Conservation (phyloP, 805 yeast genomes). For the Ogataea nakhonphanomensis region DNA sequence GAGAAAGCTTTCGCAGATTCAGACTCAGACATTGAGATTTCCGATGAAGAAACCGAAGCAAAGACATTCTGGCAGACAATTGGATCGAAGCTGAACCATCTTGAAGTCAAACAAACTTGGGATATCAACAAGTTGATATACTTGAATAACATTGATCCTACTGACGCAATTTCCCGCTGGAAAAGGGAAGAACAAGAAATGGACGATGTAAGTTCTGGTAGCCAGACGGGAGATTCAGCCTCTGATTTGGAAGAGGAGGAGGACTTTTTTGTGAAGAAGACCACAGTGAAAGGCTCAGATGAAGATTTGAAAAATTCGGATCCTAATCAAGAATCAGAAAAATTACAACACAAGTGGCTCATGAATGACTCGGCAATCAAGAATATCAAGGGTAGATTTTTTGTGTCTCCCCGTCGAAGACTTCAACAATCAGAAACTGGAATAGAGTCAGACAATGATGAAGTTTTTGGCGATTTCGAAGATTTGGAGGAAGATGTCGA, state of each 20-base stretch:
- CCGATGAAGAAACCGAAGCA: constrained; percentile 28
- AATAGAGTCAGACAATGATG: constrained; percentile 43
- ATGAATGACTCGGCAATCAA: constrained; percentile 36
- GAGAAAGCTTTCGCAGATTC: too few species aligned
- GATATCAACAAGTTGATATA: constrained; percentile 79
- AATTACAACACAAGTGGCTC: constrained; percentile 44
- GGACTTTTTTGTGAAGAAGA: constrained; percentile 55
- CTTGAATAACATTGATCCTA: constrained; percentile 71
- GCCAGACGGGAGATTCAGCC: constrained; percentile 39
- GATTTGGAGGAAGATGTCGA: constrained; percentile 30
- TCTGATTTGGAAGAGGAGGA: constrained; percentile 42
- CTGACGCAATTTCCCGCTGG: constrained; percentile 73
- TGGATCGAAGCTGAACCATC: constrained; percentile 61
- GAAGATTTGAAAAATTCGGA: constrained; percentile 29
- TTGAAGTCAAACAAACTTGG: constrained; percentile 55
- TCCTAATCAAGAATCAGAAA: constrained; percentile 36
- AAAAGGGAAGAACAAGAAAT: constrained; percentile 47
- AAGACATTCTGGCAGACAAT: constrained; percentile 40
- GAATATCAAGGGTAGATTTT: constrained; percentile 44
- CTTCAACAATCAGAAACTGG: constrained; percentile 31
- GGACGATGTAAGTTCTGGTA: constrained; percentile 36
- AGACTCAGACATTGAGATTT: neutral
- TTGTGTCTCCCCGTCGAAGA: constrained; percentile 49
- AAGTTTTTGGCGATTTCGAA: constrained; percentile 44
- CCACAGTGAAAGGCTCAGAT: constrained; percentile 10